Percentiles rank a stretch among this genome's conserved stretches.
Evolutionary conservation across 495 filamentous ascomycete species (phyloP).

Genomic region (Aspergillus leporis): DNA sequence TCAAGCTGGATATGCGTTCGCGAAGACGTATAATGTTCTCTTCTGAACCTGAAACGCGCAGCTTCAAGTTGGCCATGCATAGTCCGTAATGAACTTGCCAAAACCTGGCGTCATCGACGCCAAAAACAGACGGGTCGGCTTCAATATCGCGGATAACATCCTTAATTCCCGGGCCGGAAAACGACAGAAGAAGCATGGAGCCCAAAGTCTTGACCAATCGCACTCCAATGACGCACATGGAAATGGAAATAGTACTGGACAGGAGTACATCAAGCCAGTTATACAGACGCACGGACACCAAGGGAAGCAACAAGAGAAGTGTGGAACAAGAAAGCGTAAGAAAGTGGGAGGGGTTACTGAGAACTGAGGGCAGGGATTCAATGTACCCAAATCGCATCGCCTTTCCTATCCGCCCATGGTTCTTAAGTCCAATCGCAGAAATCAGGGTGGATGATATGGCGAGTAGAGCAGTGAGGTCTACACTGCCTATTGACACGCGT

Average conservation of each 20-base stretch:
- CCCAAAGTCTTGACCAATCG: constrained; percentile 82
- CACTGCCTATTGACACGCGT: constrained; percentile 67
- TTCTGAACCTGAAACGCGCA: constrained; percentile 67
- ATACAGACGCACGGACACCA: constrained; percentile 73
- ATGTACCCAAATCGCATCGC: constrained; percentile 79
- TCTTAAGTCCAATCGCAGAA: constrained; percentile 82
- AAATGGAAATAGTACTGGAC: constrained; percentile 72
- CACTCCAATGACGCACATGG: constrained; percentile 84
- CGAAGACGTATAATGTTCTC: constrained; percentile 67
- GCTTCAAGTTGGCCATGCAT: constrained; percentile 90
- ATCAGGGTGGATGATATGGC: constrained; percentile 88
- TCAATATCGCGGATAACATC: constrained; percentile 84
- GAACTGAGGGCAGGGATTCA: constrained; percentile 74
- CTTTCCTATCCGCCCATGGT: constrained; percentile 91
- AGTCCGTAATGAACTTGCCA: constrained; percentile 99
- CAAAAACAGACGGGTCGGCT: constrained; percentile 69
- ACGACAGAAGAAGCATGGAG: constrained; percentile 93
- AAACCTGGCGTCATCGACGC: constrained; percentile 86
- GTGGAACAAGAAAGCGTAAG: constrained; percentile 83
- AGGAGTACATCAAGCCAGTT: constrained; percentile 80
- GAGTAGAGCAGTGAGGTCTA: constrained; percentile 80
- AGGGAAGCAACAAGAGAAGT: constrained; percentile 78
- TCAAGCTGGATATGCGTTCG: constrained; percentile 70
- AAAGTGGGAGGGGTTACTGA: constrained; percentile 92
- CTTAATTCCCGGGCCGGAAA: constrained; percentile 64